Percentiles rank a stretch among this genome's conserved stretches.
Conservation (phyloP, 2,329 filamentous ascomycete genomes). For the Podosphaera fusca region DNA sequence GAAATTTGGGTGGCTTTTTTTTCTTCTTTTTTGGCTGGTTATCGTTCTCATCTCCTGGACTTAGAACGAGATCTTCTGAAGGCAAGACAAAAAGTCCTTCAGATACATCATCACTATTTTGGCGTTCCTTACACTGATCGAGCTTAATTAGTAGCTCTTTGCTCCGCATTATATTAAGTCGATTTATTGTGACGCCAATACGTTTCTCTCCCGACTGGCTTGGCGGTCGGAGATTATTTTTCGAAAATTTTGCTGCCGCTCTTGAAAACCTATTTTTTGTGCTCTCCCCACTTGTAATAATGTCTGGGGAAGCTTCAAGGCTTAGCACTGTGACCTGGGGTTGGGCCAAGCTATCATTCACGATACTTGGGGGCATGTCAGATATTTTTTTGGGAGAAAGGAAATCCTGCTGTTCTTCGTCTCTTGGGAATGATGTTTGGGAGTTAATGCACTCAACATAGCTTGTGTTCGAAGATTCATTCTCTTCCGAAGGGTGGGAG, state of each 20-base stretch:
- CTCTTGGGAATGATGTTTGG: conserved; percentile 16
- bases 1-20: conserved; percentile 12
- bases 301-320: conserved; percentile 19
- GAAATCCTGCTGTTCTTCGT: conserved; percentile 15
- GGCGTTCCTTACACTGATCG: conserved; percentile 5
- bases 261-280: conserved; percentile 31
- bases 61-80: conserved; percentile 4
- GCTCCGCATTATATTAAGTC: conserved; percentile 15
- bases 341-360: conserved; percentile 25
- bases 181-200: conserved; percentile 32
- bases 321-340: conserved; percentile 16
- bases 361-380: conserved; percentile 18
- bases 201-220: conserved; percentile 36
- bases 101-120: conserved; percentile 2
- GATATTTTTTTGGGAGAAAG: conserved; percentile 19
- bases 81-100: conserved; percentile 4
- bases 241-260: conserved; percentile 30
- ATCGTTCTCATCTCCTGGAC: conserved; percentile 3
- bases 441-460: conserved; percentile 22
- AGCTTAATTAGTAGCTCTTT: conserved; percentile 12
- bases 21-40: conserved; percentile 8
- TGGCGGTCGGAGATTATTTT: conserved; percentile 24
- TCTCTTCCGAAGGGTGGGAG: background rate
- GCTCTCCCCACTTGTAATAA: conserved; percentile 24
- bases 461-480: conserved; percentile 5